These are phyloP conservation scores for Coniochaeta prunicola DNA, from an alignment of 2,329 filamentous ascomycete species.

Conservation along the genomic window DNA sequence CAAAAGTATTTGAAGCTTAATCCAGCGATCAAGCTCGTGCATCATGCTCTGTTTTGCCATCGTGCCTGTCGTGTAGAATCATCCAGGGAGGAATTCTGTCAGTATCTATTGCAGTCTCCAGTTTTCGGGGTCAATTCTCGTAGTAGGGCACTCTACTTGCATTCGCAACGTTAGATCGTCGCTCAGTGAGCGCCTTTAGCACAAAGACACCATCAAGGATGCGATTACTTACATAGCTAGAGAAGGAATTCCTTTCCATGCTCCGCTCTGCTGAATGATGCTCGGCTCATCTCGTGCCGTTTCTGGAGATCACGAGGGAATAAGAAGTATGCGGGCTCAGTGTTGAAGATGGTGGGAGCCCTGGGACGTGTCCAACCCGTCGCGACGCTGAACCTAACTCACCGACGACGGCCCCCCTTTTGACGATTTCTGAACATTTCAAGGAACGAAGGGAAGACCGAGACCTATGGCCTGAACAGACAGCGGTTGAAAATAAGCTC, in stretches of 20 bases:
- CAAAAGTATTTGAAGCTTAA: not conserved
- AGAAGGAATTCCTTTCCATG: not conserved
- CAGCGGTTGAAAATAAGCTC: no score
- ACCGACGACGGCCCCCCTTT: not conserved
- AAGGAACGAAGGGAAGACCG: no score
- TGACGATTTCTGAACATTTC: not conserved
- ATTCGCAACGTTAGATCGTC: not conserved
- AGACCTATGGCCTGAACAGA: not conserved
- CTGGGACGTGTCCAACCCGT: no score
- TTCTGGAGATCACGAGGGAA: not conserved
- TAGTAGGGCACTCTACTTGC: not conserved
- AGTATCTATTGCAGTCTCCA: no score
- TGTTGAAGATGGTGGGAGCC: no score
- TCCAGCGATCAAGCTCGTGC: not conserved
- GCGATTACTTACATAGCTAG: not conserved
- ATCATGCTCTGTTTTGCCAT: not conserved
- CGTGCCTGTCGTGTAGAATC: no score
- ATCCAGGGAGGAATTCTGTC: no score
- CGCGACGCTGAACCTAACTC: no score
- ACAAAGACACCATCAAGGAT: not conserved
- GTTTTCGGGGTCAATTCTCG: not conserved
- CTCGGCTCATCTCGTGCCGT: not conserved
- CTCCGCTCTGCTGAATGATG: not conserved
- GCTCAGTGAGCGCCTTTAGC: not conserved
- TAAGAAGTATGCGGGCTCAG: not conserved